Evolutionary conservation across 306 rosid species (phyloP), one percentile per base, ranked within the genome.

Genomic region (Fragaria iinumae): DNA sequence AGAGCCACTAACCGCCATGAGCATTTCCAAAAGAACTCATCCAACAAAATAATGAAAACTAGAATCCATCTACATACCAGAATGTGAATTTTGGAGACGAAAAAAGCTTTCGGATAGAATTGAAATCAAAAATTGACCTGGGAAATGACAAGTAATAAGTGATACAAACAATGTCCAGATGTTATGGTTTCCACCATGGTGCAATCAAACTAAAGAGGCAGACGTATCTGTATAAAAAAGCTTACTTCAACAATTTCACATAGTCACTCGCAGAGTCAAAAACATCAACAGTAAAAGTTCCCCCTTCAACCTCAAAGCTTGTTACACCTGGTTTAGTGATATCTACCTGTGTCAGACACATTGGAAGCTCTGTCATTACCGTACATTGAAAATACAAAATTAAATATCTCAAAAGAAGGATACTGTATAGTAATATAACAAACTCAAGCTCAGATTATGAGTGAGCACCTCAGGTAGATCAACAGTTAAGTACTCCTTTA

Each of bases 71-170:
- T 12, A 81, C 53, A 73, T 88, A 96, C 99, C 99, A 96, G 91
- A 96, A 96, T 68, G 98, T 64, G 88, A 96, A 96, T 38, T 91
- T 92, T 23, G 98, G 91, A 73, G 99, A 92, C 6, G 93, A 76
- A 8, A 92, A 74, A 76, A 96, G 90, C 82, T 87, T 91, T 83
- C 71, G 87, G 80, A 96, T 88, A 60, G 89, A 80, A 69, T 86
- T 90, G 45, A 96, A 96, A 84, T 96, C 96, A 81, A 96, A 96
- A 73, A 96, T 96, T 80, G 99, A 90, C 90, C 99, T 96, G 90
- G 32, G 36, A 85, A 84, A 67, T 78, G 27, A 27, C 38, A 45
- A 50, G 75, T 69, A 13, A 66, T n/a, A 57, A 67, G 50, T 49
- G 16, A 55, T 39, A 59, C 39, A 27, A 77, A 71, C 50, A 23